A percentile compares a stretch with the other conserved stretches of the same genome.
Conservation (phyloP, 805 yeast species). For the Yarrowia divulgata region DNA sequence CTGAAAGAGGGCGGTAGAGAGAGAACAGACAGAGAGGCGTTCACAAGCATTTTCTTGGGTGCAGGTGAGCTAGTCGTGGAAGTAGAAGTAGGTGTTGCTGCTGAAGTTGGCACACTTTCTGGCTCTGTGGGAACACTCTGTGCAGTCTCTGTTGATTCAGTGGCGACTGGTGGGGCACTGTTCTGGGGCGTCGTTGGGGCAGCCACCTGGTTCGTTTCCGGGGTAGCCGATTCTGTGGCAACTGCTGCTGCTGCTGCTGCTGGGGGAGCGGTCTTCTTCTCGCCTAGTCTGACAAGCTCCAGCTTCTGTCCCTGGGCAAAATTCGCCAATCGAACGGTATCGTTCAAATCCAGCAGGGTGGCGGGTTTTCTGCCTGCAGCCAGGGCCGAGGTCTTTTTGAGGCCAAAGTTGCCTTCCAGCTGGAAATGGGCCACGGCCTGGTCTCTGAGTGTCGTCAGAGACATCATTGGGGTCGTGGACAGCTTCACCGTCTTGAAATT, state of each 20-base stretch:
- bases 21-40: slow-evolving; percentile 41
- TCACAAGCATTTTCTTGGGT: slow-evolving; percentile 17
- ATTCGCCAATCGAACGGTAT: slow-evolving; percentile 43
- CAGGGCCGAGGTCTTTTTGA: slow-evolving; percentile 22
- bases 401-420: slow-evolving; percentile 29
- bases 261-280: background rate
- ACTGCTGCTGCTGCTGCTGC: background rate
- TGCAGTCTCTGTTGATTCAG: slow-evolving; percentile 1
- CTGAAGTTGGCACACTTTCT: too few species aligned
- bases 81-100: background rate
- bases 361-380: slow-evolving; percentile 39
- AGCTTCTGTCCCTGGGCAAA: slow-evolving; percentile 43
- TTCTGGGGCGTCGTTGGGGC: background rate
- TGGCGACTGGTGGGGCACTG: slow-evolving; percentile 1
- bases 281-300: slow-evolving; percentile 42
- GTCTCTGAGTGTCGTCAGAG: slow-evolving; percentile 5
- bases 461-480: slow-evolving; percentile 28
- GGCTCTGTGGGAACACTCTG: background rate
- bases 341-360: slow-evolving; percentile 41
- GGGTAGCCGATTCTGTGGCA: background rate
- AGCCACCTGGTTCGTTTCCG: background rate
- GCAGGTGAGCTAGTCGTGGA: background rate
- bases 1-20: slow-evolving; percentile 44
- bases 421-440: slow-evolving; percentile 30
- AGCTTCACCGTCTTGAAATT: slow-evolving; percentile 28